Evolutionary conservation across 140 eudicot species (phyloP), one percentile per base, ranked within the genome.

Genomic region (Ambrosia hybrid): DNA sequence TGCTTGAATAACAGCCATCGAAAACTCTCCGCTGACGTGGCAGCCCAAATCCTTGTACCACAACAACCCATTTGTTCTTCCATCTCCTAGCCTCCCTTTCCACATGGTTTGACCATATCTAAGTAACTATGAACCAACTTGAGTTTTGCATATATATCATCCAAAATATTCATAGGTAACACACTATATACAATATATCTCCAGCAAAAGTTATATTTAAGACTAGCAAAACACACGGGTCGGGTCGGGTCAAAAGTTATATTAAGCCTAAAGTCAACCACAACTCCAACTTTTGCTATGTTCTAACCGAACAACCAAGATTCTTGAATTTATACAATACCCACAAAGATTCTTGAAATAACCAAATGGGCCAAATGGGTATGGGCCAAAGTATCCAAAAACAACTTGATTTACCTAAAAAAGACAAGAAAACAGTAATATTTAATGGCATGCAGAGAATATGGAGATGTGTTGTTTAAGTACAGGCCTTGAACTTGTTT

Each of bases 1-100:
- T 7, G 97, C 97, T 70, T 91, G 97, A 70, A 91, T 77, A 26
- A 86, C 91, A 14, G 97, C 93, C 96, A 91, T 91, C 5, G 97
- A 91, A 64, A 88, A 88, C 60, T 91, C 97, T 67, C 97, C 97
- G 70, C 67, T 81, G 1, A 77, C 80, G 76, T 88, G 96, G 1
- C 72, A 51, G 21, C 91, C 96, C 55, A 84, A 77, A 79, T 88
- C 96, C 65, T 88, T 88, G 37, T 80, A 83, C 97, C 97, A 88
- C 83, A 84, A 67, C 76, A 88, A 76, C 73, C 97, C 97, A 51
- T 88, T 79, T 34, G 76, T 83, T 76, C 70, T 77, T 0, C 95
- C 97, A 43, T 70, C 85, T 73, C 81, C 86, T 14, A 86, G 79
- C 67, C 83, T 84, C 16, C 71, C 71, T 41, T 65, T 65, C 97